Evolutionary conservation across 345 rosid genomes (phyloP).

Genomic region (Erucastrum elatum): DNA sequence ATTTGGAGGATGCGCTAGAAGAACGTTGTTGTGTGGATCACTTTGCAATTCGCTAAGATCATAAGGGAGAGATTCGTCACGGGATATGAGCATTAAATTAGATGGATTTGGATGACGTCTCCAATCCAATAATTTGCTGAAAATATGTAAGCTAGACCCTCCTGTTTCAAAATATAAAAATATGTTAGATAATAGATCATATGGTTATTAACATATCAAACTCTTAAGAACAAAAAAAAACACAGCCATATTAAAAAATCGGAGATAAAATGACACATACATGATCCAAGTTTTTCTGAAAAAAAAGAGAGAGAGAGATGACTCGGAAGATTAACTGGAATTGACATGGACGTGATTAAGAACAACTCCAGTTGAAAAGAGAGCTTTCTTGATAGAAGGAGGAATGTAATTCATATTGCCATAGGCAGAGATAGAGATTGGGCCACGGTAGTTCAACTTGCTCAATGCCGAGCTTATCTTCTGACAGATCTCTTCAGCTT

Average conservation of each 20-base stretch:
- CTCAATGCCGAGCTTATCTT: background rate
- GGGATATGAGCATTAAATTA: background rate
- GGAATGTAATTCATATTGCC: background rate
- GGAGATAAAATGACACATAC: no score
- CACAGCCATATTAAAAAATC: no score
- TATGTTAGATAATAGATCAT: background rate
- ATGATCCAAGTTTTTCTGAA: no score
- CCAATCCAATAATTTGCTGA: background rate
- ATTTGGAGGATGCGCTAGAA: no score
- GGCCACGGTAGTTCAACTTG: background rate
- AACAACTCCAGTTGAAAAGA: background rate
- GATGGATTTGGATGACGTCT: no score
- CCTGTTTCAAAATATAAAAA: background rate
- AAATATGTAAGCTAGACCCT: background rate
- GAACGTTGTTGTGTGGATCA: no score
- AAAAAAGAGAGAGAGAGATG: background rate
- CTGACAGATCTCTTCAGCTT: background rate
- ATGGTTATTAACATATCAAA: no score
- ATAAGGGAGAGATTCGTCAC: background rate
- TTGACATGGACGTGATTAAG: background rate
- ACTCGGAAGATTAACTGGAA: background rate
- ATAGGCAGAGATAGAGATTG: background rate
- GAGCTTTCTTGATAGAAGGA: background rate
- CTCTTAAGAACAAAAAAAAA: no score
- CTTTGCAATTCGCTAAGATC: no score